A percentile compares a stretch with the other conserved stretches of the same genome.
These are phyloP conservation scores for Boletus chippewaensis DNA, from an alignment of 1,284 basidiomycete species.

Conservation along the genomic window DNA sequence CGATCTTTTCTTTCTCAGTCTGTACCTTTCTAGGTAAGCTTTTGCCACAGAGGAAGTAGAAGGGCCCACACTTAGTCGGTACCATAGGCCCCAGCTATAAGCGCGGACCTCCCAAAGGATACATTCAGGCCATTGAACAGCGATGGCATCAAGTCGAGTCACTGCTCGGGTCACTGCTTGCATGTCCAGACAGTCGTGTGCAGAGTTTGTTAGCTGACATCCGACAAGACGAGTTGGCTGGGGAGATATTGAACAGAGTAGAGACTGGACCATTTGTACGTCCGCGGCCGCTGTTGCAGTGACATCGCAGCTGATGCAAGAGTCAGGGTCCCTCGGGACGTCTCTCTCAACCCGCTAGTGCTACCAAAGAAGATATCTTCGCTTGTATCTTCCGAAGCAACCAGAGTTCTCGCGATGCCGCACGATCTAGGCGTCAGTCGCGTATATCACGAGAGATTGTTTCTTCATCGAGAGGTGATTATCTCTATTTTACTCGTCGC, in stretches of 20 bases:
- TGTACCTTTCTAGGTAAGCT: conserved; percentile 71
- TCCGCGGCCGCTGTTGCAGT: not conserved
- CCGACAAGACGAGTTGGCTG: conserved; percentile 61
- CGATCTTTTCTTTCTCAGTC: conserved; percentile 34
- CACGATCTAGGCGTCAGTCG: conserved; percentile 66
- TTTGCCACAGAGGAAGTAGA: not conserved
- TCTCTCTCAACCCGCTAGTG: conserved; percentile 42
- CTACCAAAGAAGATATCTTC: conserved; percentile 64
- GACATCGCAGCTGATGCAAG: conserved; percentile 8
- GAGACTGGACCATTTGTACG: conserved; percentile 69
- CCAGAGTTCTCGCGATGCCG: conserved; percentile 48
- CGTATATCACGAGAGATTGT: conserved; percentile 70
- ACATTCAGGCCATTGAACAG: conserved; percentile 85
- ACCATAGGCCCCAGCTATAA: conserved; percentile 71
- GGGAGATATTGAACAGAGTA: conserved; percentile 65
- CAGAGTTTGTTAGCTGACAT: conserved; percentile 64
- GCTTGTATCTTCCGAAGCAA: conserved; percentile 61
- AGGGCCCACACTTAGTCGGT: not conserved
- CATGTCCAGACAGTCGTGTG: conserved; percentile 66
- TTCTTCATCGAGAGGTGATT: conserved; percentile 54
- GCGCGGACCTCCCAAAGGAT: conserved; percentile 82
- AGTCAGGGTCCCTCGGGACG: conserved; percentile 59
- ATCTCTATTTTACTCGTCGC: not conserved
- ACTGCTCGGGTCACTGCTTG: conserved; percentile 69
- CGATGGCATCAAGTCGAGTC: conserved; percentile 86